phyloP scores from a whole-genome alignment of 2,329 filamentous ascomycete genomes.

The Hypoxylon sp. region DNA sequence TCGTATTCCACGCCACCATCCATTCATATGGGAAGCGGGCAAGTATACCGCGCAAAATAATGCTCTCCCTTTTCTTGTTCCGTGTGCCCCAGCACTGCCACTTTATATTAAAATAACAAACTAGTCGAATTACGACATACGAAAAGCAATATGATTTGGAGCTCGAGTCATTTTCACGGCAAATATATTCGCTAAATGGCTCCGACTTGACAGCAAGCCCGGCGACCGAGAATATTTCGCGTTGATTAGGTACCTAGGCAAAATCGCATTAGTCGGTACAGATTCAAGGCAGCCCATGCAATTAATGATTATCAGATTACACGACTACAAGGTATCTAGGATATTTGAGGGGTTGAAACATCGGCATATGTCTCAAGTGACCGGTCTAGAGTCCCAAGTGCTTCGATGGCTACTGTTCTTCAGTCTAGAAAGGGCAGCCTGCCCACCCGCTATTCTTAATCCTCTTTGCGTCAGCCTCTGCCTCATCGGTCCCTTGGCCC shows the following conservation, averaged over 20 bases:
- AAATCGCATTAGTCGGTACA: background rate
- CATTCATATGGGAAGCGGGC: too few relatives aligned
- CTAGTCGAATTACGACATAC: background rate
- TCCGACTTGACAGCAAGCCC: background rate
- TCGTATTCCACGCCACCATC: too few relatives aligned
- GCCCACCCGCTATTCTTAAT: constrained; percentile 53
- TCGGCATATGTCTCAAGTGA: background rate
- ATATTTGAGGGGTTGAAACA: background rate
- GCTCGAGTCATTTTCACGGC: background rate
- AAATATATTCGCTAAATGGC: background rate
- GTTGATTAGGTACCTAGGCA: background rate
- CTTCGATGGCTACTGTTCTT: background rate
- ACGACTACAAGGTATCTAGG: background rate
- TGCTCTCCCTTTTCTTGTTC: too few relatives aligned
- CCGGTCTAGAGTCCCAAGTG: background rate
- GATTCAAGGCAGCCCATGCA: background rate
- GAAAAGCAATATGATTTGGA: background rate
- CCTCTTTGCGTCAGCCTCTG: constrained; percentile 58
- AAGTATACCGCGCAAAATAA: too few relatives aligned
- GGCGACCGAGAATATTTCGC: background rate
- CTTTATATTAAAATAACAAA: background rate
- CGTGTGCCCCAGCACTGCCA: background rate
- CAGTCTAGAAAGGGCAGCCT: constrained; percentile 53
- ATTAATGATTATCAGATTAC: background rate
- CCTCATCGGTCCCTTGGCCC: constrained; percentile 67